Evolutionary conservation across 306 rosid species (phyloP).

Genomic region (Quercus ilex): DNA sequence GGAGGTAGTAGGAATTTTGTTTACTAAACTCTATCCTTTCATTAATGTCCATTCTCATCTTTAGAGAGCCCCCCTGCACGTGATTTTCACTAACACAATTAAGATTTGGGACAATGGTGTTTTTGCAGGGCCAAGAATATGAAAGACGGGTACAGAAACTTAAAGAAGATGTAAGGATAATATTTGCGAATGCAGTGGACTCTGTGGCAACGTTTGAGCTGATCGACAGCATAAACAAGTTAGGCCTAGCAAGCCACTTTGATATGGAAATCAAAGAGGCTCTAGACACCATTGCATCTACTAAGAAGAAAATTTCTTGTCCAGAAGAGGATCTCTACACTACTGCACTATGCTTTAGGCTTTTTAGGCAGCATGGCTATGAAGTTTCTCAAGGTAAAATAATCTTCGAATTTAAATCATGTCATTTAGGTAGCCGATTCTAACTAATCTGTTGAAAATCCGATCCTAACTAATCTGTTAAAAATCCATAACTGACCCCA

Average conservation of each 20-base stretch:
- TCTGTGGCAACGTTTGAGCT: constrained; percentile 30
- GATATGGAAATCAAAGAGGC: constrained; percentile 33
- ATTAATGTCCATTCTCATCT: too few relatives aligned
- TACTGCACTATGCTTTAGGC: constrained; percentile 45
- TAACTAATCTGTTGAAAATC: background rate
- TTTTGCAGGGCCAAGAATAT: constrained; percentile 33
- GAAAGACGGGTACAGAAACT: constrained; percentile 17
- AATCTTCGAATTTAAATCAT: background rate
- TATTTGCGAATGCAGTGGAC: constrained; percentile 11
- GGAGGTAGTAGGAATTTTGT: too few relatives aligned
- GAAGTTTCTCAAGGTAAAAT: constrained; percentile 42
- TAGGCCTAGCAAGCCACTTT: constrained; percentile 46
- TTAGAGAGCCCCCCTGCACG: too few relatives aligned
- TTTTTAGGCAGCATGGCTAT: constrained; percentile 50
- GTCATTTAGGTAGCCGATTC: background rate
- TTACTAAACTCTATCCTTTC: too few relatives aligned
- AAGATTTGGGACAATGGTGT: too few relatives aligned
- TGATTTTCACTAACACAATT: too few relatives aligned
- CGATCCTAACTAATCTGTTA: background rate
- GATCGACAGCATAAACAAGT: constrained; percentile 39
- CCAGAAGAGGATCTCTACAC: constrained; percentile 20
- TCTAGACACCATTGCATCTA: constrained; percentile 25
- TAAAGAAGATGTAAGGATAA: constrained; percentile 19
- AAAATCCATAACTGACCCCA: too few relatives aligned
- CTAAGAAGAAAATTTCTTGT: background rate